Conservation (phyloP, 805 yeast species). For the Candida ovalis region DNA sequence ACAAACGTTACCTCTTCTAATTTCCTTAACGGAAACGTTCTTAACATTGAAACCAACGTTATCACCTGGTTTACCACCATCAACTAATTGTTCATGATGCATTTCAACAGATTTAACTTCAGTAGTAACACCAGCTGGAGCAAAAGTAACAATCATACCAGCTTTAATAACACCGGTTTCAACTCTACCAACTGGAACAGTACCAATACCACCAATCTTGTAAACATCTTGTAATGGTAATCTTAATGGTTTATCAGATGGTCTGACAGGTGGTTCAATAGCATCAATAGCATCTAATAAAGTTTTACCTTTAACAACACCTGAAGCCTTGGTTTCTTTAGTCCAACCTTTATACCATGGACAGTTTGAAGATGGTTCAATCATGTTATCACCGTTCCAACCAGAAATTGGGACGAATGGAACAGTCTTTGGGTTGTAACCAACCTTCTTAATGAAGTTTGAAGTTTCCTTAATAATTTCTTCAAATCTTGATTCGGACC, state of each 20-base stretch:
- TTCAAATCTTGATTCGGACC: slow-evolving; percentile 78
- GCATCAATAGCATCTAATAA: slow-evolving; percentile 82
- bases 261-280: slow-evolving; percentile 76
- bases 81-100: slow-evolving; percentile 78
- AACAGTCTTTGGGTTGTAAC: slow-evolving; percentile 78
- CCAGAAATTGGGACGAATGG: slow-evolving; percentile 91
- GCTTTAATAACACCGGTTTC: slow-evolving; percentile 91
- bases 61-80: slow-evolving; percentile 93
- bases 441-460: slow-evolving; percentile 80
- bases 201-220: slow-evolving; percentile 91
- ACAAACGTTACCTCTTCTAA: slow-evolving; percentile 90
- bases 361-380: slow-evolving; percentile 76
- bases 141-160: slow-evolving; percentile 85
- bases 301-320: slow-evolving; percentile 73
- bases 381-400: slow-evolving; percentile 93
- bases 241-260: slow-evolving; percentile 83
- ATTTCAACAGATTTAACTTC: slow-evolving; percentile 87
- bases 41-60: slow-evolving; percentile 87
- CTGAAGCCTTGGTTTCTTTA: slow-evolving; percentile 73
- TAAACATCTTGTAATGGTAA: slow-evolving; percentile 88
- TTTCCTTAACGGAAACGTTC: slow-evolving; percentile 85
- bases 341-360: slow-evolving; percentile 88
- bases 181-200: slow-evolving; percentile 92
- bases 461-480: slow-evolving; percentile 74
- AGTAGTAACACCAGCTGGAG: slow-evolving; percentile 89